Evolutionary conservation across 371 early-diverging fungal genomes (phyloP), one percentile per base, ranked within the genome.

Genomic region (Rhizopus microsporus): DNA sequence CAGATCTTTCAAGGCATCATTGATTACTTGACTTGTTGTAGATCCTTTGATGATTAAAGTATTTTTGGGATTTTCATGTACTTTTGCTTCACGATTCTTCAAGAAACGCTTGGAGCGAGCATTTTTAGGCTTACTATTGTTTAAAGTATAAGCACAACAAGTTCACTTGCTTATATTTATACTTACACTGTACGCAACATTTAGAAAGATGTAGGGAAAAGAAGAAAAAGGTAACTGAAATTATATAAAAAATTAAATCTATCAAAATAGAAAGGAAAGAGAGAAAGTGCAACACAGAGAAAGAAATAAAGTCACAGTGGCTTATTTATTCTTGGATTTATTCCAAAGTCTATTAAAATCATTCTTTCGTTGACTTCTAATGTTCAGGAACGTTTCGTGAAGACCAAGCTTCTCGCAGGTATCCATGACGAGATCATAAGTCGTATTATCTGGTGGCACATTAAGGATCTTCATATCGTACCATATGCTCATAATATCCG

Each of bases 31-130:
- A 60, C 89, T 91, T 33, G 98, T 93, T n/a, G 84, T 87, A 52
- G 90, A 90, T 57, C 94, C 93, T 59, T 89, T 85, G 33, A 98
- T 75, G 65, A 96, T 89, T 34, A 99, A 76, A 40, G 94, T 88
- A 12, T 88, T 87, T 75, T 98, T 98, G 39, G 88, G 84, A 66
- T 93, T 93, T 71, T 98, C 99, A 33, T 87, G 81, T 1, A 92
- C 84, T 76, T 95, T 91, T 35, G 99, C 87, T 69, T 93, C 96
- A 40, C 93, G 82, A 68, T 93, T 90, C 67, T 92, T 84, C 65
- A 94, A 71, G 44, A 88, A 87, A 51, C 98, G 88, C 81, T 88
- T 91, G 35, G 88, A 77, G 62, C 93, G 90, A 48, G 93, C 92
- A 57, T 86, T 93, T 62, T 92, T 90, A 17, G 93, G 82, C 62